Conservation (phyloP, 2,329 filamentous ascomycete genomes). For the Tolypocladium paradoxum region DNA sequence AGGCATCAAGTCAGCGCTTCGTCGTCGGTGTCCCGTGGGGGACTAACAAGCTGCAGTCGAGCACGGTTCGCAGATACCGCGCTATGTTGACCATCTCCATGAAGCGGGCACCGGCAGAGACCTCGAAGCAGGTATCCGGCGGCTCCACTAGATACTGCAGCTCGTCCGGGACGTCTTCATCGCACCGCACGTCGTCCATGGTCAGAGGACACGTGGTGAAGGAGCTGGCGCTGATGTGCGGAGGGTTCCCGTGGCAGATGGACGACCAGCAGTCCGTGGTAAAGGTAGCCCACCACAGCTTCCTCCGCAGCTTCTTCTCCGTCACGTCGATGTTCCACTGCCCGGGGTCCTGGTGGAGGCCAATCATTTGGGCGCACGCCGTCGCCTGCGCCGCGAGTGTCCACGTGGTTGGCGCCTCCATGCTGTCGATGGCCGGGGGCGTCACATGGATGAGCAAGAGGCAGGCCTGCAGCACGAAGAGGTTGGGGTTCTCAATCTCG, state of each 20-base stretch:
- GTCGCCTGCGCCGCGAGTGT: constrained; percentile 30
- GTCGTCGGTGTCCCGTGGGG: too few relatives aligned
- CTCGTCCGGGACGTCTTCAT: constrained; percentile 28
- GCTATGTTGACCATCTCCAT: constrained; percentile 21
- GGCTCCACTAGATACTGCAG: constrained; percentile 24
- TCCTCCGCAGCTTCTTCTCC: constrained; percentile 31
- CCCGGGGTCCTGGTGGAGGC: constrained; percentile 31
- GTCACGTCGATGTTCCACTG: constrained; percentile 29
- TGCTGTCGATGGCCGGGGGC: constrained; percentile 32
- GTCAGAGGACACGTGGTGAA: constrained; percentile 27
- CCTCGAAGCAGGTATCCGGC: constrained; percentile 18
- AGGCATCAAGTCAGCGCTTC: constrained; percentile 2
- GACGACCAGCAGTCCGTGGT: constrained; percentile 33
- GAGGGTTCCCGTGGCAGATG: constrained; percentile 34
- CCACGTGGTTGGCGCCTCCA: constrained; percentile 35
- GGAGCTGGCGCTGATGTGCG: constrained; percentile 28
- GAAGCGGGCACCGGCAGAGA: constrained; percentile 26
- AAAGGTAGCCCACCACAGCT: constrained; percentile 35
- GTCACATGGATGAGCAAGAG: constrained; percentile 33
- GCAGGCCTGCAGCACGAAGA: constrained; percentile 35
- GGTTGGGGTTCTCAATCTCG: constrained; percentile 34
- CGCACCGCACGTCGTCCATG: constrained; percentile 30
- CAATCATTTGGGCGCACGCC: constrained; percentile 33
- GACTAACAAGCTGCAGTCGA: constrained; percentile 24
- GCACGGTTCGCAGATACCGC: constrained; percentile 17